Percentiles rank a stretch among this genome's conserved stretches.
Conservation (phyloP, 192 early-diverging fungal species). For the Backusella macrospora region DNA sequence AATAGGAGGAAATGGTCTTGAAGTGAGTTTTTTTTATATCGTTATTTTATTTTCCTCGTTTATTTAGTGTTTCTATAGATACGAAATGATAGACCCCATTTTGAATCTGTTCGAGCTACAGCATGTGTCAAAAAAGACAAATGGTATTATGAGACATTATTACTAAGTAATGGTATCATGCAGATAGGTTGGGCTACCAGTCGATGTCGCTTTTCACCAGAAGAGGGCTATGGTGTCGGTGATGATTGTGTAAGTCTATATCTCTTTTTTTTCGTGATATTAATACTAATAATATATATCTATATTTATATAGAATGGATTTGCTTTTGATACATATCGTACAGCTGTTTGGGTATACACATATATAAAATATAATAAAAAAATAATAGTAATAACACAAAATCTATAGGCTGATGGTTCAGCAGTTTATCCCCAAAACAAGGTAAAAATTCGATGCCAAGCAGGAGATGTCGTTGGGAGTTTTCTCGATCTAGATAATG, state of each 20-base stretch:
- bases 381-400: background rate
- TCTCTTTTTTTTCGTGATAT: background rate
- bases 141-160: constrained; percentile 73
- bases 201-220: constrained; percentile 68
- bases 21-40: constrained; percentile 25
- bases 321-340: constrained; percentile 77
- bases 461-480: constrained; percentile 54
- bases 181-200: constrained; percentile 80
- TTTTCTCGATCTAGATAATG: constrained; percentile 66
- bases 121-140: constrained; percentile 59
- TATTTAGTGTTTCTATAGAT: constrained; percentile 43
- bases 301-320: constrained; percentile 64
- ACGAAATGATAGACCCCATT: constrained; percentile 76
- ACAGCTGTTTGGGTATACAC: constrained; percentile 72
- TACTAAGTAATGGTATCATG: constrained; percentile 74
- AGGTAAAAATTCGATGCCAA: constrained; percentile 55
- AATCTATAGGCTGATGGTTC: constrained; percentile 45
- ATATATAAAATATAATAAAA: background rate
- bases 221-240: constrained; percentile 79
- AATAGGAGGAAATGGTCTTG: constrained; percentile 51
- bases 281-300: background rate
- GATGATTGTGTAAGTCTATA: constrained; percentile 55
- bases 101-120: constrained; percentile 71
- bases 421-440: constrained; percentile 44
- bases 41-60: background rate